These are phyloP conservation scores for Acanthamoeba lenticulata DNA, from an alignment of 208 protist genomes.

Conservation along the genomic window DNA sequence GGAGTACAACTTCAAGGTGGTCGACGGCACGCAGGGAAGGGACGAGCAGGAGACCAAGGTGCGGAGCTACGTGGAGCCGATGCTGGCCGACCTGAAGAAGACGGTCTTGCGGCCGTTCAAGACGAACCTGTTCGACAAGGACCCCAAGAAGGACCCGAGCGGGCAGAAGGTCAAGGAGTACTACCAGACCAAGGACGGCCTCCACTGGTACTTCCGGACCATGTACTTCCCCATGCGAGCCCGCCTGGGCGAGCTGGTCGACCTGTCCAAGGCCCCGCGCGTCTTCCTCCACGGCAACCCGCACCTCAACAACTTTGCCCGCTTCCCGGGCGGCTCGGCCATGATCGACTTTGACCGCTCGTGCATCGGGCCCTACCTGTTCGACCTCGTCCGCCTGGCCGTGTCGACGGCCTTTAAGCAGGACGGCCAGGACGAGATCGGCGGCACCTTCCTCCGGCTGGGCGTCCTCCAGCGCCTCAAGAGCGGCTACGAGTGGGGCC, in stretches of 20 bases:
- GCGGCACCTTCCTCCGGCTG: constrained; percentile 20
- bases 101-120: constrained; percentile 24
- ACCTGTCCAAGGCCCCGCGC: constrained; percentile 8
- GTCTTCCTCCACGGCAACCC: constrained; percentile 65
- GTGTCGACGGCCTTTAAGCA: constrained; percentile 54
- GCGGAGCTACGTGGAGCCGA: constrained; percentile 50
- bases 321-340: constrained; percentile 23
- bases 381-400: constrained; percentile 28
- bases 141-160: constrained; percentile 49
- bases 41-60: constrained; percentile 51
- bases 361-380: constrained; percentile 49
- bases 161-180: constrained; percentile 57
- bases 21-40: neutral
- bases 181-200: constrained; percentile 35
- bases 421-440: constrained; percentile 34
- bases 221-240: constrained; percentile 47
- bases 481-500: constrained; percentile 43
- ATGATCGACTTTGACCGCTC: constrained; percentile 63
- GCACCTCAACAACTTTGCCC: constrained; percentile 64
- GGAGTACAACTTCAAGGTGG: constrained; percentile 29
- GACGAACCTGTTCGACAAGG: constrained; percentile 45
- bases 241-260: constrained; percentile 31
- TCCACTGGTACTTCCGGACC: constrained; percentile 59
- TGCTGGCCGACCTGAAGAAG: constrained; percentile 36
- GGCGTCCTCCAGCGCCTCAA: constrained; percentile 38